Percentiles rank a stretch among this genome's conserved stretches.
Evolutionary conservation across 495 filamentous ascomycete genomes (phyloP).

Genomic region (Penicillium tannophilum): DNA sequence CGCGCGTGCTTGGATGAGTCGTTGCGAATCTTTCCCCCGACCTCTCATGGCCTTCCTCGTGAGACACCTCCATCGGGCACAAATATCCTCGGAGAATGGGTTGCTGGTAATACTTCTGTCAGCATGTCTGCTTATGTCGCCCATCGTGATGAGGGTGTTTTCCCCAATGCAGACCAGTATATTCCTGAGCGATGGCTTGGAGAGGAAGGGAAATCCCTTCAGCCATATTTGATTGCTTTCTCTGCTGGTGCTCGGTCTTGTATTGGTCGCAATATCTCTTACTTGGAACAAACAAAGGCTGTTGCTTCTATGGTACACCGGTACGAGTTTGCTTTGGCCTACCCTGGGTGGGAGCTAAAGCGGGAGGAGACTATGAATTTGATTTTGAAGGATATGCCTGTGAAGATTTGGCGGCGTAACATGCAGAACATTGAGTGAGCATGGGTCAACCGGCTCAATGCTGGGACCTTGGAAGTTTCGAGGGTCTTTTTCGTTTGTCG

Average conservation of each 20-base stretch:
- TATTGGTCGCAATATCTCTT: slow-evolving; percentile 47
- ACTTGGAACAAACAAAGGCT: slow-evolving; percentile 47
- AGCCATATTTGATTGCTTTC: slow-evolving; percentile 47
- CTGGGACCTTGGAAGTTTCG: no score
- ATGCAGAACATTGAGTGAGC: slow-evolving; percentile 2
- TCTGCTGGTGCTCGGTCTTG: slow-evolving; percentile 42
- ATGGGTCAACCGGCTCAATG: no score
- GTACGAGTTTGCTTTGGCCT: slow-evolving; percentile 45
- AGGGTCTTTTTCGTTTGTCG: no score
- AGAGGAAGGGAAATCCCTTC: slow-evolving; percentile 42
- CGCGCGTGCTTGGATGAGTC: slow-evolving; percentile 51
- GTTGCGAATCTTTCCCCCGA: slow-evolving; percentile 46
- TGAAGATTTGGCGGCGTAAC: slow-evolving; percentile 43
- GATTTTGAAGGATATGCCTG: slow-evolving; percentile 40
- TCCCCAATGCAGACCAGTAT: slow-evolving; percentile 35
- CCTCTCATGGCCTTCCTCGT: slow-evolving; percentile 38
- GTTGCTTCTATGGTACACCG: slow-evolving; percentile 46
- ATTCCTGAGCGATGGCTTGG: slow-evolving; percentile 42
- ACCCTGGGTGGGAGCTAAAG: slow-evolving; percentile 40
- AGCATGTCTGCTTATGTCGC: slow-evolving; percentile 35
- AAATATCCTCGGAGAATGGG: slow-evolving; percentile 40
- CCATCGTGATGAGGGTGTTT: slow-evolving; percentile 35
- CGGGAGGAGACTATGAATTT: slow-evolving; percentile 45
- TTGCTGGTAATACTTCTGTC: slow-evolving; percentile 39
- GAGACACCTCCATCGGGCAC: slow-evolving; percentile 39